A percentile compares a stretch with the other conserved stretches of the same genome.
Evolutionary conservation across 202 grass and related monocot genomes (phyloP).

Genomic region (Schoenoplectus tabernaemontani): DNA sequence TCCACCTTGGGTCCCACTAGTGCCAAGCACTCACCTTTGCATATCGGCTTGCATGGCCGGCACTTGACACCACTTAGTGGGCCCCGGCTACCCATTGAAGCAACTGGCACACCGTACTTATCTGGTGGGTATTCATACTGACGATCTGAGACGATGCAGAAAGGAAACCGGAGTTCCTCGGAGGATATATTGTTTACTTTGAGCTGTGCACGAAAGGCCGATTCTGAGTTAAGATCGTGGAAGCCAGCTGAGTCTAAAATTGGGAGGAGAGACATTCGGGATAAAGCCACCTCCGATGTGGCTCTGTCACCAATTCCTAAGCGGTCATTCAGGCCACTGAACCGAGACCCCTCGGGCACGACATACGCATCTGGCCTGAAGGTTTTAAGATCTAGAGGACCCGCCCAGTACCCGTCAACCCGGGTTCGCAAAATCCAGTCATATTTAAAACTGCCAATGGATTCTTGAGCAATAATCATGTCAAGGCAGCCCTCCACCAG

Average conservation of each 20-base stretch:
- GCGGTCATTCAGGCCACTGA: conserved; percentile 73
- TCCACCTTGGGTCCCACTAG: not conserved
- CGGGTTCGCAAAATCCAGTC: conserved; percentile 58
- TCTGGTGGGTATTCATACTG: conserved; percentile 36
- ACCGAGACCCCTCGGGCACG: conserved; percentile 52
- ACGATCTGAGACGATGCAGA: conserved; percentile 61
- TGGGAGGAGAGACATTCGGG: conserved; percentile 48
- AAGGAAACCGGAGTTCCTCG: conserved; percentile 35
- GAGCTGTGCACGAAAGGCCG: conserved; percentile 54
- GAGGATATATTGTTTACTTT: not conserved
- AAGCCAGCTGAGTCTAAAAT: conserved; percentile 24
- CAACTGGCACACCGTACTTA: conserved; percentile 38
- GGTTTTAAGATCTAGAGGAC: conserved; percentile 15
- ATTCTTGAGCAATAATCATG: conserved; percentile 44
- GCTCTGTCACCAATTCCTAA: conserved; percentile 28
- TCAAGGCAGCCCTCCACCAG: conserved; percentile 76
- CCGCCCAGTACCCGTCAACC: conserved; percentile 63
- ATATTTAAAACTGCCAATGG: conserved; percentile 48
- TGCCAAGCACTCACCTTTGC: conserved; percentile 23
- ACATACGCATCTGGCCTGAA: conserved; percentile 25
- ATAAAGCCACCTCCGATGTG: conserved; percentile 29
- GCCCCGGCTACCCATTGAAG: conserved; percentile 47
- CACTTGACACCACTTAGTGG: conserved; percentile 75
- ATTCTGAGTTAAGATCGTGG: conserved; percentile 57
- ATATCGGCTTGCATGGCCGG: conserved; percentile 39